These are phyloP conservation scores for Apiospora aurea DNA, from an alignment of 2,329 filamentous ascomycete genomes.

Conservation along the genomic window DNA sequence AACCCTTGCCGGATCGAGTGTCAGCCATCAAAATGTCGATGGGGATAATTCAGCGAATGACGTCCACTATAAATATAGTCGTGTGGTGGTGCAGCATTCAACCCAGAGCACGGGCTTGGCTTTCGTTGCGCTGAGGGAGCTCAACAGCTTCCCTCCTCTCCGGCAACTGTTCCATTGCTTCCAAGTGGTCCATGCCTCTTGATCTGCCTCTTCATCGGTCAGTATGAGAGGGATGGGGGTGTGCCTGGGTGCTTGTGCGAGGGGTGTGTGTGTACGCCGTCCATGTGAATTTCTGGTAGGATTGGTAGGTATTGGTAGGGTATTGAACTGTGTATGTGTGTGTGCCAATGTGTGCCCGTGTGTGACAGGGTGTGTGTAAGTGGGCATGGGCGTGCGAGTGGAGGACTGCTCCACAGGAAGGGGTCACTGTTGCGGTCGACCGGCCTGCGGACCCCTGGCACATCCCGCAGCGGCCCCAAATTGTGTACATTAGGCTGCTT, in stretches of 20 bases:
- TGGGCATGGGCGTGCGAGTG: slow-evolving; percentile 22
- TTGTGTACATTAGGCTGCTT: slow-evolving; percentile 30
- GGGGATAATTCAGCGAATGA: not conserved
- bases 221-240: not conserved
- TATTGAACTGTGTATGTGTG: not conserved
- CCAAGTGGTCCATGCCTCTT: not conserved
- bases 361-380: not conserved
- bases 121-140: not conserved
- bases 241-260: not conserved
- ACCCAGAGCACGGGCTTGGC: slow-evolving; percentile 15
- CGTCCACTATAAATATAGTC: slow-evolving; percentile 11
- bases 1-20: not conserved
- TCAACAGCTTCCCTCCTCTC: not conserved
- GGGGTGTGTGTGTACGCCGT: not conserved
- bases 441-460: slow-evolving; percentile 33
- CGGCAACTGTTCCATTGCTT: slow-evolving; percentile 1
- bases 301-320: not conserved
- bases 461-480: slow-evolving; percentile 36
- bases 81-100: not conserved
- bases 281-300: not conserved
- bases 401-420: slow-evolving; percentile 4
- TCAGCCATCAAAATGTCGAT: not conserved
- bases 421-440: slow-evolving; percentile 22
- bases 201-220: slow-evolving; percentile 27
- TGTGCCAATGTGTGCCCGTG: not conserved